Conservation (phyloP, 495 filamentous ascomycete genomes). For the Aspergillus avenaceus region DNA sequence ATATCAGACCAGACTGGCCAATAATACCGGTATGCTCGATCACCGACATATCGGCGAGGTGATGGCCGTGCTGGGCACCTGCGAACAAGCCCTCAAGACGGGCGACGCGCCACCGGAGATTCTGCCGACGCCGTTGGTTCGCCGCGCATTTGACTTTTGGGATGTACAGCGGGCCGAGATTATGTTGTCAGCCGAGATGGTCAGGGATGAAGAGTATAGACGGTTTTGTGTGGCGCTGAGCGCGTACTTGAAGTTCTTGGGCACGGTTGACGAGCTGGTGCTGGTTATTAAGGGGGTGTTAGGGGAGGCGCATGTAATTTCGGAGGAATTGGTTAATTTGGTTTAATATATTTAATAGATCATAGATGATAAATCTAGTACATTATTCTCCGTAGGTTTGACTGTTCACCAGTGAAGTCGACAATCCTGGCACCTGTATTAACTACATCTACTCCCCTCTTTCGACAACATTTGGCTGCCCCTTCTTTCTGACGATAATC, state of each 20-base stretch:
- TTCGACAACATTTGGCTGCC: too few relatives aligned
- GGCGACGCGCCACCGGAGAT: constrained; percentile 40
- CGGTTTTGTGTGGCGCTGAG: constrained; percentile 37
- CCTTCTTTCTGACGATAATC: too few relatives aligned
- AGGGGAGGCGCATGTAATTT: constrained; percentile 39
- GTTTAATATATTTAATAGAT: too few relatives aligned
- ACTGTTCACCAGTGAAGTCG: too few relatives aligned
- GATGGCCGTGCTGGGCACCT: constrained; percentile 37
- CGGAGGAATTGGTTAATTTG: constrained; percentile 6
- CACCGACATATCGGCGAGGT: constrained; percentile 36
- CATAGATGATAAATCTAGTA: too few relatives aligned
- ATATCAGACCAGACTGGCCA: constrained; percentile 25
- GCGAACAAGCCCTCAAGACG: constrained; percentile 39
- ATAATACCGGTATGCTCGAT: constrained; percentile 30
- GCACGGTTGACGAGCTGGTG: constrained; percentile 36
- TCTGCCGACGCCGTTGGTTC: constrained; percentile 35
- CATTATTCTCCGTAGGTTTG: too few relatives aligned
- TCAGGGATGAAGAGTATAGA: constrained; percentile 36
- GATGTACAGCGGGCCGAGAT: constrained; percentile 15
- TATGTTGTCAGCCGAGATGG: constrained; percentile 21
- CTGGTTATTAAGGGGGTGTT: constrained; percentile 38
- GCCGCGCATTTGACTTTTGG: constrained; percentile 30
- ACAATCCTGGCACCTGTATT: too few relatives aligned
- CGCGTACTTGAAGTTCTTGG: constrained; percentile 34
- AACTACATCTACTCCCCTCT: too few relatives aligned